Base-by-base conservation (phyloP, 345 rosid species). In the Citrus sp. region DNA sequence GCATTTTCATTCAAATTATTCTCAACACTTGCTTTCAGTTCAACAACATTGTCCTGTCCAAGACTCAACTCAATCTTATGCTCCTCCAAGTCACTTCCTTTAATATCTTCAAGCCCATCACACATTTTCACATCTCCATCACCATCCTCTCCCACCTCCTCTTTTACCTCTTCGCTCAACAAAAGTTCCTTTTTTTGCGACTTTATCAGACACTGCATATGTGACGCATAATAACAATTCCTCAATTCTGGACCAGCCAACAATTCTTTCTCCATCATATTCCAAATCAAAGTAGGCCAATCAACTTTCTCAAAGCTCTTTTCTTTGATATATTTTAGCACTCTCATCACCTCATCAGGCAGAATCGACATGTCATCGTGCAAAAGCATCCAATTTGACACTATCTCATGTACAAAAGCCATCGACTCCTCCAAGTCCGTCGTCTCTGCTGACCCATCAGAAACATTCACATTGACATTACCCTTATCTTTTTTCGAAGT, bases 231-330 rank as follows among this genome's bases (percentile, higher is more conserved):
- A 73, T 92, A 92, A 76, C 98, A 96, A 77, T 91, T 81, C 49
- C 81, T 87, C 30, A 94, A 77, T 0, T 73, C 64, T 4, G 94
- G 84, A 10, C 73, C 81, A 0, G 82, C 82, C 73, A 80, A 76
- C 76, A 95, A 68, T 84, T 96, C 98, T 82, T 90, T 90, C 88
- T 96, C 97, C 51, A 94, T 88, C 97, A 96, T 96, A 72, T 76
- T 85, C 99, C 99, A 96, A 35, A 96, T 61, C 89, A 92, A 72
- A 12, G 85, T 83, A 16, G 93, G 82, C 95, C 94, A 96, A 80
- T 91, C 98, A 27, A 94, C 68, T 82, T 87, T 92, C 54, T 96
- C 97, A 73, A 93, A 83, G 25, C 82, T 83, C 76, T 95, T 92
- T 55, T 88, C 88, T 82, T 84, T 87, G 25, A 96, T 87, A 76